Conservation (phyloP, 2,329 filamentous ascomycete genomes). For the Aureobasidium mangrovei region DNA sequence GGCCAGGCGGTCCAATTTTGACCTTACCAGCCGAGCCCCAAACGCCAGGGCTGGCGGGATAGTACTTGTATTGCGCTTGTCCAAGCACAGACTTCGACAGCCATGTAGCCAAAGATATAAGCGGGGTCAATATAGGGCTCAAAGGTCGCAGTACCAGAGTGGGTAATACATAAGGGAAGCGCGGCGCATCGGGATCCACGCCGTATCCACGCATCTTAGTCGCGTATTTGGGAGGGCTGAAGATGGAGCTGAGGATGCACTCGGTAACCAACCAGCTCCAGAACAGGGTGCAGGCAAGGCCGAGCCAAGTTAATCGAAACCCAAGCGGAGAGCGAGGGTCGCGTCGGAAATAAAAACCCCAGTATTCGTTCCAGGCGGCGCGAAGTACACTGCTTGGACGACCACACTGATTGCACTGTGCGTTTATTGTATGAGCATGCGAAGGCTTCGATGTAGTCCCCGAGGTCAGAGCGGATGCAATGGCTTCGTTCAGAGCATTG, state of each 20-base stretch:
- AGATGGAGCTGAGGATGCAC: constrained; percentile 29
- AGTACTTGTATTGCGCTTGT: background rate
- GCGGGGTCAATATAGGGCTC: constrained; percentile 28
- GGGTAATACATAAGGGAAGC: constrained; percentile 47
- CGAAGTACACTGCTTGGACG: constrained; percentile 21
- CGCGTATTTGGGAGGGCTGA: constrained; percentile 44
- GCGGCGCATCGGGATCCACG: constrained; percentile 43
- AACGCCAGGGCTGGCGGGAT: background rate
- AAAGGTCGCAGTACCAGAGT: constrained; percentile 42
- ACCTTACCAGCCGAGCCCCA: constrained; percentile 7
- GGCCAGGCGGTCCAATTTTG: constrained; percentile 1
- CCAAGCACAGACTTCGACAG: background rate
- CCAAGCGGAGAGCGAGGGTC: constrained; percentile 15
- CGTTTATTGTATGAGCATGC: background rate
- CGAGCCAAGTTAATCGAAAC: constrained; percentile 32
- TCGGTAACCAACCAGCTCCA: constrained; percentile 12
- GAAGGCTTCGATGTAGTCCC: background rate
- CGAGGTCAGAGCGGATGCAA: background rate
- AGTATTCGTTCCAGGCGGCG: constrained; percentile 24
- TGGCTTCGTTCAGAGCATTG: background rate
- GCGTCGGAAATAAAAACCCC: constrained; percentile 23
- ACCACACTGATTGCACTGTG: constrained; percentile 18
- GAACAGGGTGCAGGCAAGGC: constrained; percentile 31
- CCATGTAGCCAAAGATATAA: constrained; percentile 1
- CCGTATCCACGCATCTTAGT: constrained; percentile 42